phyloP scores from a whole-genome alignment of 179 eudicot genomes.

The Spergularia azorica region DNA sequence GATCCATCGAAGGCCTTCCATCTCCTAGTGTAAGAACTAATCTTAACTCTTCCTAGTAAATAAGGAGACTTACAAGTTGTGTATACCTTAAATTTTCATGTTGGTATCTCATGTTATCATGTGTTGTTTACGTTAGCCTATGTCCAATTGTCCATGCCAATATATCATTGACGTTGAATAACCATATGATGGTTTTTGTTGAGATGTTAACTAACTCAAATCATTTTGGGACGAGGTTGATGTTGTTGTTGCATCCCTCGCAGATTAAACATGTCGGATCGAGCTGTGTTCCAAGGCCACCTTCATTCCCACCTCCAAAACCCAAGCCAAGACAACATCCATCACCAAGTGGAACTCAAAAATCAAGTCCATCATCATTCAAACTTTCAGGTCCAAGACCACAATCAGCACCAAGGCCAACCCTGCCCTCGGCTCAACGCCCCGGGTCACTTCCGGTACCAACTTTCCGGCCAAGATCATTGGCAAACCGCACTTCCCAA shows the following conservation, averaged over 20 bases:
- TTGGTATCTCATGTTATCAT: too few relatives aligned
- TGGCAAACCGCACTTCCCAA: neutral
- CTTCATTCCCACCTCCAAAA: neutral
- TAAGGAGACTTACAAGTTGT: too few relatives aligned
- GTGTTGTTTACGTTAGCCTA: too few relatives aligned
- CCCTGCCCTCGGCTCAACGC: slow-evolving; percentile 10
- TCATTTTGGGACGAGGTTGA: too few relatives aligned
- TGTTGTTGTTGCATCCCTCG: neutral
- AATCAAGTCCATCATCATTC: neutral
- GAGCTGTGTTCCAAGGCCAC: neutral
- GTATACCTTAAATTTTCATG: too few relatives aligned
- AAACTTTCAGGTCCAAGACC: neutral
- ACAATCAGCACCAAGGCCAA: neutral
- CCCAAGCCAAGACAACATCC: slow-evolving; percentile 2
- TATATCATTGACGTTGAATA: too few relatives aligned
- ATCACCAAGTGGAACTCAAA: neutral
- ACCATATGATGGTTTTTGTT: too few relatives aligned
- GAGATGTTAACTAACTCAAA: too few relatives aligned
- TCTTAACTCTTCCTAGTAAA: too few relatives aligned
- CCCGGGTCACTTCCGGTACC: slow-evolving; percentile 11
- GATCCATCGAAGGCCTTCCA: slow-evolving; percentile 14
- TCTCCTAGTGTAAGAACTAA: slow-evolving; percentile 28
- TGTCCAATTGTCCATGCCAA: too few relatives aligned
- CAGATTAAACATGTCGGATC: slow-evolving; percentile 20
- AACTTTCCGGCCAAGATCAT: slow-evolving; percentile 6